Base-by-base conservation (phyloP, 2,329 filamentous ascomycete species). In the Pyricularia grisea region DNA sequence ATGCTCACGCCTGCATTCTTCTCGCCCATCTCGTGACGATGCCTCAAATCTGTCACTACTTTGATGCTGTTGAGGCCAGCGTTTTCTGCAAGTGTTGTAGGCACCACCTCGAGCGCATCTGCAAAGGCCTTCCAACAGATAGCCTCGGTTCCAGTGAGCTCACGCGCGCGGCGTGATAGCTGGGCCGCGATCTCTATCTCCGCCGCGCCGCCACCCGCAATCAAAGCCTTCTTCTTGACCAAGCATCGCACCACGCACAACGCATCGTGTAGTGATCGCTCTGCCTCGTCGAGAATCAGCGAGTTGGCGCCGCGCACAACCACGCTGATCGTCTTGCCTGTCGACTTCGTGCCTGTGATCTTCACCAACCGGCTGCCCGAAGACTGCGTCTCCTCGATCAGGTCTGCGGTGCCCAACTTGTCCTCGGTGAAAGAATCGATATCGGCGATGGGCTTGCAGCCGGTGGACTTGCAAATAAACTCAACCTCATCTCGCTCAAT, bases 121-220 rank as follows among this genome's bases (percentile, higher is more conserved):
- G 96, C 95, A 77, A 99, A 99, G 0, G 94, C 94, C 83, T 97
- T 98, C 92, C 93, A 99, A 87, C 95, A 99, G 77, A 98, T 97
- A 58, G 93, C 89, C 80, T 99, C 95, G 5, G 95, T 97, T 71
- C 96, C 96, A 0, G 90, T 90, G 71, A 97, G 85, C 75, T 90
- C 89, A 73, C 94, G 91, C 10, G 94, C 88, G 77, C 92, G 91
- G 80, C 92, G 90, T 69, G 91, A 88, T 42, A 99, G 87, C 76
- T 92, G 87, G 68, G 95, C 91, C 27, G 95, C 92, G 75, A 99
- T 94, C 81, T 98, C 94, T 75, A 98, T 96, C 81, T 99, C 95
- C 30, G 95, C 92, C 1, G 95, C 95, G 78, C 95, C 95, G 76
- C 95, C 95, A 79, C 95, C 95, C 17, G 96, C 94, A 75, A 99